phyloP scores from a whole-genome alignment of 345 rosid genomes.

The Gossypium sturtianum region DNA sequence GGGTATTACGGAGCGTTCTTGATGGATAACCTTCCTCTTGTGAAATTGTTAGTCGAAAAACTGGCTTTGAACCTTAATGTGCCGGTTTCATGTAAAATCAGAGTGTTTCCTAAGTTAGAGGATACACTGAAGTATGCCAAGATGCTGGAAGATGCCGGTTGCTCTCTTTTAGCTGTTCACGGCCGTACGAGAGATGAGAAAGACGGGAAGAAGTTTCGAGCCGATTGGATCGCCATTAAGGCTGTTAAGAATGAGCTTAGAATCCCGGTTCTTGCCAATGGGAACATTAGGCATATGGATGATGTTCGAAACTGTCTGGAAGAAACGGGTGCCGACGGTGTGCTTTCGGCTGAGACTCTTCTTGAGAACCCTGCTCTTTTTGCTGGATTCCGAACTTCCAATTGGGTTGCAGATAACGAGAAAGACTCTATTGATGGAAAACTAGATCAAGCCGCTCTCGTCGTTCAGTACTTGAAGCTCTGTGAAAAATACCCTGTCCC shows the following conservation, averaged over 20 bases:
- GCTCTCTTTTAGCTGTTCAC: slow-evolving; percentile 86
- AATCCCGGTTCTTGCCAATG: slow-evolving; percentile 93
- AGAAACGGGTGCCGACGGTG: slow-evolving; percentile 83
- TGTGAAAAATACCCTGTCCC: slow-evolving; percentile 90
- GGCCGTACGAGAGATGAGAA: slow-evolving; percentile 53
- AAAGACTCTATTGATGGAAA: slow-evolving; percentile 43
- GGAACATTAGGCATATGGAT: slow-evolving; percentile 76
- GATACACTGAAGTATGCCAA: slow-evolving; percentile 71
- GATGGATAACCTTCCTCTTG: slow-evolving; percentile 92
- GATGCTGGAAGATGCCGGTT: slow-evolving; percentile 57
- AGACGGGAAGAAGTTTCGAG: slow-evolving; percentile 76
- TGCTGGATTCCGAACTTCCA: slow-evolving; percentile 70
- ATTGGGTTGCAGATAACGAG: slow-evolving; percentile 46
- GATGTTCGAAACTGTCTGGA: slow-evolving; percentile 60
- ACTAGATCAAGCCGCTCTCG: slow-evolving; percentile 68
- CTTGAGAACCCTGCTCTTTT: slow-evolving; percentile 93
- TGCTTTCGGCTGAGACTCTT: slow-evolving; percentile 91
- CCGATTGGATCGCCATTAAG: slow-evolving; percentile 75
- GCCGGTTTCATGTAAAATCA: slow-evolving; percentile 89
- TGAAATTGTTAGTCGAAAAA: slow-evolving; percentile 77
- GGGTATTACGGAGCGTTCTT: slow-evolving; percentile 92
- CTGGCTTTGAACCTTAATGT: slow-evolving; percentile 54
- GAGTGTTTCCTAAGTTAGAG: slow-evolving; percentile 19
- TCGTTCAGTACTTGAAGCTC: slow-evolving; percentile 69
- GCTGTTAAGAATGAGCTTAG: slow-evolving; percentile 56